A percentile compares a stretch with the other conserved stretches of the same genome.
Evolutionary conservation across 2,329 filamentous ascomycete species (phyloP).

Genomic region (Aspergillus sp.): DNA sequence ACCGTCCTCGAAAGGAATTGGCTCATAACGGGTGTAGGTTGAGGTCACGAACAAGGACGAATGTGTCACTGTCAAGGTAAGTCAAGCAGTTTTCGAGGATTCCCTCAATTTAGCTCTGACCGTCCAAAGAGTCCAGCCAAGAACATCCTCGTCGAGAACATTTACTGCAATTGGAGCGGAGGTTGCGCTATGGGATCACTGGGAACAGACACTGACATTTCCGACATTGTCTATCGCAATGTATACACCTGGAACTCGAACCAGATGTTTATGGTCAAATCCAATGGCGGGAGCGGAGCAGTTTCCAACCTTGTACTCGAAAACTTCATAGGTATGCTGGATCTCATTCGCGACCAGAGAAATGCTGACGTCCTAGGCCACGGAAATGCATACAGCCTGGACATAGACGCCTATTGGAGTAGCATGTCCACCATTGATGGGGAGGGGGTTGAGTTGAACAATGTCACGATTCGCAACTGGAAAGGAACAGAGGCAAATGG

Average conservation of each 20-base stretch:
- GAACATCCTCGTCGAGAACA: slow-evolving; percentile 62
- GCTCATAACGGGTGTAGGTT: slow-evolving; percentile 34
- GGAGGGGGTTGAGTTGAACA: slow-evolving; percentile 56
- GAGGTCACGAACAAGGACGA: slow-evolving; percentile 68
- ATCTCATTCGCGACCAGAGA: too few species aligned
- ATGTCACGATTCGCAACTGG: slow-evolving; percentile 62
- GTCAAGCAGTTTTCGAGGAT: neutral
- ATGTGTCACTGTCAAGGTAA: slow-evolving; percentile 60
- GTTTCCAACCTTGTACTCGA: slow-evolving; percentile 56
- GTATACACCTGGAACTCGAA: slow-evolving; percentile 64
- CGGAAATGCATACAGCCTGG: slow-evolving; percentile 61
- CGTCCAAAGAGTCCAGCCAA: slow-evolving; percentile 50
- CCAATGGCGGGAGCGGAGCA: slow-evolving; percentile 60
- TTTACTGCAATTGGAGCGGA: slow-evolving; percentile 67
- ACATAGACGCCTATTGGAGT: slow-evolving; percentile 61
- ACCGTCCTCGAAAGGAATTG: neutral
- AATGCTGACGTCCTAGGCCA: slow-evolving; percentile 47
- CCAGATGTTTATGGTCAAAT: slow-evolving; percentile 68
- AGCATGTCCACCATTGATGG: slow-evolving; percentile 49
- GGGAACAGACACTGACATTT: slow-evolving; percentile 54
- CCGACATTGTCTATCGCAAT: slow-evolving; percentile 59
- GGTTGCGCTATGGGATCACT: slow-evolving; percentile 64
- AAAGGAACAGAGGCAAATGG: slow-evolving; percentile 58
- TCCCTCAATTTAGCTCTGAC: neutral
- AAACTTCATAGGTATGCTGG: slow-evolving; percentile 56